Conservation (phyloP, 2,329 filamentous ascomycete genomes). For the Acrodontium crateriforme region DNA sequence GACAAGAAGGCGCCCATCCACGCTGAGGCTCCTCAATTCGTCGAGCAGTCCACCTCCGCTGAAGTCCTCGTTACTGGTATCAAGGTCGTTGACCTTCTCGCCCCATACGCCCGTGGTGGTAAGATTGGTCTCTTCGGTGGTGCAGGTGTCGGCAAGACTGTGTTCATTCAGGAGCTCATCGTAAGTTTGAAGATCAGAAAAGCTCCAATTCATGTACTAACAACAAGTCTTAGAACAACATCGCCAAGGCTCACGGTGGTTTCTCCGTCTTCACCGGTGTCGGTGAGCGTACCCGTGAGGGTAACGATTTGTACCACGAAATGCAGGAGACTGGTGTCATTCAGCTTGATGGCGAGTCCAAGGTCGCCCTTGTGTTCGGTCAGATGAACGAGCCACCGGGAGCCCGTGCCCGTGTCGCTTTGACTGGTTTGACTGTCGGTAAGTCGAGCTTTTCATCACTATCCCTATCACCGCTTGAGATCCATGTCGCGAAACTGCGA, state of each 20-base stretch:
- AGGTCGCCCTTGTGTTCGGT: slow-evolving; percentile 98
- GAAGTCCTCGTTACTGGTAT: slow-evolving; percentile 98
- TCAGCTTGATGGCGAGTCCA: slow-evolving; percentile 96
- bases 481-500: no score
- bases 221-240: slow-evolving; percentile 64
- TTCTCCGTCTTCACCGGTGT: slow-evolving; percentile 99
- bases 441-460: not conserved
- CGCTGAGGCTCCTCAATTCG: slow-evolving; percentile 82
- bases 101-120: slow-evolving; percentile 99
- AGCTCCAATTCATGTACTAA: slow-evolving; percentile 12
- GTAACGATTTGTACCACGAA: slow-evolving; percentile 99
- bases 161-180: slow-evolving; percentile 99
- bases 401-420: slow-evolving; percentile 98
- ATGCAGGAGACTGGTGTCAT: slow-evolving; percentile 99
- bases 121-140: slow-evolving; percentile 99
- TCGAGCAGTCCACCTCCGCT: slow-evolving; percentile 88
- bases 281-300: slow-evolving; percentile 99
- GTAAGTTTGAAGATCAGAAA: slow-evolving; percentile 31
- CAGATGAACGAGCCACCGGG: slow-evolving; percentile 99
- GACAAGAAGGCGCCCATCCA: slow-evolving; percentile 82
- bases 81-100: slow-evolving; percentile 99
- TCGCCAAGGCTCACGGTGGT: slow-evolving; percentile 99
- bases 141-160: slow-evolving; percentile 99
- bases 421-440: slow-evolving; percentile 83
- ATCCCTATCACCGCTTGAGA: not conserved